Evolutionary conservation across 352 stramenopile genomes (phyloP).

Genomic region (Phytophthora pini): DNA sequence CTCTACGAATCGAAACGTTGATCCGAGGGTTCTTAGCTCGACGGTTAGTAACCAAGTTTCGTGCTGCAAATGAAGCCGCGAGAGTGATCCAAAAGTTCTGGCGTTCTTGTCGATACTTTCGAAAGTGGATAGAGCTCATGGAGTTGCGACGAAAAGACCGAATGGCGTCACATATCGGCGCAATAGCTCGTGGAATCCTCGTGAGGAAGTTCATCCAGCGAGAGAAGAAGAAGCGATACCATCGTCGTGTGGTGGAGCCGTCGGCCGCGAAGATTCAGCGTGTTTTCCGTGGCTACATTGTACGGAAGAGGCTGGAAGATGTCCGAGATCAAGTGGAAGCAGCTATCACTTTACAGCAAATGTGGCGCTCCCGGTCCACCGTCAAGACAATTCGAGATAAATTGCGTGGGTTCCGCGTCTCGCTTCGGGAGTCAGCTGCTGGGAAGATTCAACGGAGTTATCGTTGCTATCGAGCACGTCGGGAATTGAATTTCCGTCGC

Average conservation of each 20-base stretch:
- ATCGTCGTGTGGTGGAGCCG: slow-evolving; percentile 54
- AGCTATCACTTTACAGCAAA: slow-evolving; percentile 78
- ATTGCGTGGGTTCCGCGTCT: slow-evolving; percentile 46
- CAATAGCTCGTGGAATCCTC: slow-evolving; percentile 65
- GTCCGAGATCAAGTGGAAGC: slow-evolving; percentile 66
- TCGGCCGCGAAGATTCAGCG: slow-evolving; percentile 64
- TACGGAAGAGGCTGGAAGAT: slow-evolving; percentile 59
- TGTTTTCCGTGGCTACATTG: slow-evolving; percentile 72
- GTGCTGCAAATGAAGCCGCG: slow-evolving; percentile 36
- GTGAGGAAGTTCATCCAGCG: slow-evolving; percentile 60
- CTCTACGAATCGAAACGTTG: slow-evolving; percentile 55
- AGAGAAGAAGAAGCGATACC: slow-evolving; percentile 51
- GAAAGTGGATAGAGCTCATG: slow-evolving; percentile 65
- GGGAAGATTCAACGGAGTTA: slow-evolving; percentile 63
- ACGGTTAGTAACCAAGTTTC: slow-evolving; percentile 39
- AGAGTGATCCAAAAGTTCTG: slow-evolving; percentile 61
- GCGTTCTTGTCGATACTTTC: slow-evolving; percentile 48
- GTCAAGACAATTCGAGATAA: slow-evolving; percentile 51
- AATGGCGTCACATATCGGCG: slow-evolving; percentile 73
- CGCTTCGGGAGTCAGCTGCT: slow-evolving; percentile 50
- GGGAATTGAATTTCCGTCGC: slow-evolving; percentile 45
- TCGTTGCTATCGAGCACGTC: slow-evolving; percentile 62
- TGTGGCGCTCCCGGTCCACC: slow-evolving; percentile 61
- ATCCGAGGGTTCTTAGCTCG: slow-evolving; percentile 65
- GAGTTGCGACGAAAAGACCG: slow-evolving; percentile 45